Conservation (phyloP, 2,329 filamentous ascomycete genomes). For the Fusarium concolor region DNA sequence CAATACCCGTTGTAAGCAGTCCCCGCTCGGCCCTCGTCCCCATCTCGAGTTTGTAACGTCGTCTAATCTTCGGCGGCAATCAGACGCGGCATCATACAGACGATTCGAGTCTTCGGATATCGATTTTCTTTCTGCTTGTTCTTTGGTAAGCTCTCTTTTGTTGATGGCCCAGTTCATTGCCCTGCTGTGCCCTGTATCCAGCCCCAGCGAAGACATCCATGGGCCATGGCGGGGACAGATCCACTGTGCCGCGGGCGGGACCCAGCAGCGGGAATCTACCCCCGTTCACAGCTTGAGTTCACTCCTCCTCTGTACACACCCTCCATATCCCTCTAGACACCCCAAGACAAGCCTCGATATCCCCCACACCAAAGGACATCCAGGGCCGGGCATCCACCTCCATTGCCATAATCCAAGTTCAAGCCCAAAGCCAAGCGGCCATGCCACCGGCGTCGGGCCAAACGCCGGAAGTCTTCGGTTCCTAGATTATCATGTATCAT, state of each 20-base stretch:
- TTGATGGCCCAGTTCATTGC: constrained; percentile 16
- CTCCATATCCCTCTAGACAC: constrained; percentile 6
- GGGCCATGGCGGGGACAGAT: constrained; percentile 14
- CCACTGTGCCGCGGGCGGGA: constrained; percentile 37
- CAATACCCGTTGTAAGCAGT: constrained; percentile 27
- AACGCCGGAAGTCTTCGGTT: constrained; percentile 45
- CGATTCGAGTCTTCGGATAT: constrained; percentile 23
- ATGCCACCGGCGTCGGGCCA: constrained; percentile 40
- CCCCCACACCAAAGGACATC: constrained; percentile 32
- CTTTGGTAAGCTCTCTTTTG: constrained; percentile 37
- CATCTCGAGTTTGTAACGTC: constrained; percentile 3
- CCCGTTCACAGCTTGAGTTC: constrained; percentile 29
- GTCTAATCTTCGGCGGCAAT: constrained; percentile 25
- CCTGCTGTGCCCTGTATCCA: constrained; percentile 16
- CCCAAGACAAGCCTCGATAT: constrained; percentile 15
- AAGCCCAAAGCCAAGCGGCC: constrained; percentile 5
- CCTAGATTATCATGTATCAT: constrained; percentile 37
- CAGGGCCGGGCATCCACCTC: constrained; percentile 36
- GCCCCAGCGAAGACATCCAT: too few relatives aligned
- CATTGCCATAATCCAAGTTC: constrained; percentile 6
- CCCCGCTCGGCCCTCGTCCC: constrained; percentile 5
- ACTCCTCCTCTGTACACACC: constrained; percentile 20
- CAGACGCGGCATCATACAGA: constrained; percentile 22
- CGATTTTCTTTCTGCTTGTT: constrained; percentile 30
- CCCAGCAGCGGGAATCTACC: constrained; percentile 42